Conservation (phyloP, 2,329 filamentous ascomycete genomes). For the Neurospora crassa region DNA sequence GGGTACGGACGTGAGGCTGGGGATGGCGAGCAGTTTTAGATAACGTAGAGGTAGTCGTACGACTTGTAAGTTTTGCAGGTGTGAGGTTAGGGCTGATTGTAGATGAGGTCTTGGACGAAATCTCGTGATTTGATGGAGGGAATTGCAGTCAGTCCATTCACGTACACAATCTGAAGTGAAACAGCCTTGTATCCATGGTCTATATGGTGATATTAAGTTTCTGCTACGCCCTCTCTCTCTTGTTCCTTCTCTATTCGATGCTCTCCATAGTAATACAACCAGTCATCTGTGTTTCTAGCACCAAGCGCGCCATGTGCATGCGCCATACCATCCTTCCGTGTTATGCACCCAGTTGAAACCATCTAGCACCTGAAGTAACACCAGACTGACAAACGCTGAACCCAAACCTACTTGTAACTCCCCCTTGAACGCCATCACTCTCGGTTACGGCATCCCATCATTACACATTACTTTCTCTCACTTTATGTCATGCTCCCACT, state of each 20-base stretch:
- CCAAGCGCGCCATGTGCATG: not conserved
- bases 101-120: too few relatives aligned
- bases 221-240: not conserved
- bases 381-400: not conserved
- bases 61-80: not conserved
- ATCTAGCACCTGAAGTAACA: not conserved
- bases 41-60: not conserved
- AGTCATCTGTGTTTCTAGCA: not conserved
- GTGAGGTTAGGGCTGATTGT: not conserved
- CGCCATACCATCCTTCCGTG: not conserved
- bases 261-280: not conserved
- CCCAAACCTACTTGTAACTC: not conserved
- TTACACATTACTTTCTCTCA: not conserved
- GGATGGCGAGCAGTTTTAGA: not conserved
- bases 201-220: not conserved
- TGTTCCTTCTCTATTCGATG: not conserved
- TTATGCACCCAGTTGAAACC: not conserved
- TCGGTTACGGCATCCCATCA: not conserved
- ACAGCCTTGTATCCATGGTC: not conserved
- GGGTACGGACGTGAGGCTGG: not conserved
- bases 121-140: too few relatives aligned
- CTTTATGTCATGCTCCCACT: not conserved
- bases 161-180: not conserved
- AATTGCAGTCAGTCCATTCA: not conserved
- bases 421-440: not conserved